phyloP scores from a whole-genome alignment of 2,329 filamentous ascomycete species.

The Penicillium nordicum region DNA sequence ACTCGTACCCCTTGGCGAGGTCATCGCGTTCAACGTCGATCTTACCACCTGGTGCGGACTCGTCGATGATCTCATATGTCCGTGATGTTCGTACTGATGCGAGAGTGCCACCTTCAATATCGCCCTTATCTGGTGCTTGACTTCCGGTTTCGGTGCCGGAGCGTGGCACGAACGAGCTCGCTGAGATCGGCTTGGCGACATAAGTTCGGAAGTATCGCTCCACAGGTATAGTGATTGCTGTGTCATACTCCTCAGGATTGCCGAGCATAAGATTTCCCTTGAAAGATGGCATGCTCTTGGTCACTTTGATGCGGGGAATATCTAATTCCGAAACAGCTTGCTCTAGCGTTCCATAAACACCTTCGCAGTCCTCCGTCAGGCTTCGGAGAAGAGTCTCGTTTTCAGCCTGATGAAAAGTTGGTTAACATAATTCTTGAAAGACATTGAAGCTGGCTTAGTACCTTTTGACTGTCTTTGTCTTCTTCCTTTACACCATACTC shows the following conservation, averaged over 20 bases:
- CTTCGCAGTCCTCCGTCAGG: constrained; percentile 66
- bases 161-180: constrained; percentile 69
- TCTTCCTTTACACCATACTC: constrained; percentile 93
- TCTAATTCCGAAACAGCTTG: constrained; percentile 79
- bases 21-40: constrained; percentile 76
- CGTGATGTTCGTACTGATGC: constrained; percentile 72
- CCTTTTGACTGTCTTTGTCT: constrained; percentile 70
- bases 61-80: constrained; percentile 76
- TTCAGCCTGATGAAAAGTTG: constrained; percentile 46
- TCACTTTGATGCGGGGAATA: constrained; percentile 70
- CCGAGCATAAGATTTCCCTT: constrained; percentile 78
- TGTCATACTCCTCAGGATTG: constrained; percentile 67
- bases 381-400: constrained; percentile 69
- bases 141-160: constrained; percentile 40
- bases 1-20: constrained; percentile 89
- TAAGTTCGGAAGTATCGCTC: constrained; percentile 89
- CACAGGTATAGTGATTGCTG: constrained; percentile 76
- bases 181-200: constrained; percentile 67
- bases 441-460: constrained; percentile 27
- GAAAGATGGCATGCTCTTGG: constrained; percentile 73
- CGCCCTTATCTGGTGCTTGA: constrained; percentile 25
- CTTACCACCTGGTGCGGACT: constrained; percentile 71
- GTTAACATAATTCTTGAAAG: not conserved
- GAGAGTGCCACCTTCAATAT: constrained; percentile 45
- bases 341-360: constrained; percentile 76